phyloP scores from a whole-genome alignment of 352 stramenopile genomes.

The Phytophthora megakarya region DNA sequence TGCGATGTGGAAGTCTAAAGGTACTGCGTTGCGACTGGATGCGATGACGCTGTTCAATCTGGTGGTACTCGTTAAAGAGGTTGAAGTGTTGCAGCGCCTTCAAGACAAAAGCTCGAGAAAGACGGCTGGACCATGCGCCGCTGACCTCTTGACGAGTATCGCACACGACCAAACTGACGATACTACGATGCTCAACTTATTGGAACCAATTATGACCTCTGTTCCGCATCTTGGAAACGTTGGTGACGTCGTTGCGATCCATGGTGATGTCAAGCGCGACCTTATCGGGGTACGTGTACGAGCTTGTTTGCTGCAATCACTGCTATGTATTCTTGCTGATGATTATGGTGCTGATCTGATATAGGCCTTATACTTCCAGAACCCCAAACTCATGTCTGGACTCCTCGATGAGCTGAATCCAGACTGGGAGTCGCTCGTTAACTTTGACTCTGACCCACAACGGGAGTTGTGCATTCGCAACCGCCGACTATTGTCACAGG shows the following conservation, averaged over 20 bases:
- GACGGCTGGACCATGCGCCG: neutral
- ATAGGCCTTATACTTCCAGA: conserved; percentile 65
- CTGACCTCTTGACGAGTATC: conserved; percentile 30
- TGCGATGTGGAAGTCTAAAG: conserved; percentile 32
- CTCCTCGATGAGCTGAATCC: conserved; percentile 59
- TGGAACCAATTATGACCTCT: conserved; percentile 50
- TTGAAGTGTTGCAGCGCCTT: conserved; percentile 42
- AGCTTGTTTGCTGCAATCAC: neutral
- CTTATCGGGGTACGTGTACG: conserved; percentile 55
- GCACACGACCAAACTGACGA: conserved; percentile 36
- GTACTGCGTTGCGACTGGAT: conserved; percentile 37
- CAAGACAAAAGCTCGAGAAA: conserved; percentile 1
- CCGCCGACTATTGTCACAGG: conserved; percentile 35
- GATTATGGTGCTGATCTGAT: conserved; percentile 5
- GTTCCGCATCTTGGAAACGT: conserved; percentile 44
- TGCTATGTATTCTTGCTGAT: conserved; percentile 6
- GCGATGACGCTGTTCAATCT: conserved; percentile 45
- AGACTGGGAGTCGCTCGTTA: conserved; percentile 59
- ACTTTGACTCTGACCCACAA: conserved; percentile 26
- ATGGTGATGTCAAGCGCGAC: conserved; percentile 43
- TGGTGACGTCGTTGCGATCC: conserved; percentile 24
- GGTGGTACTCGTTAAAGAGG: conserved; percentile 54
- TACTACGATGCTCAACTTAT: conserved; percentile 41
- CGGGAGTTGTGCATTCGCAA: conserved; percentile 26
- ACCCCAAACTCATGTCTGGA: conserved; percentile 50